Evolutionary conservation across 305 asterid genomes (phyloP).

Genomic region (Solanum hybrid): DNA sequence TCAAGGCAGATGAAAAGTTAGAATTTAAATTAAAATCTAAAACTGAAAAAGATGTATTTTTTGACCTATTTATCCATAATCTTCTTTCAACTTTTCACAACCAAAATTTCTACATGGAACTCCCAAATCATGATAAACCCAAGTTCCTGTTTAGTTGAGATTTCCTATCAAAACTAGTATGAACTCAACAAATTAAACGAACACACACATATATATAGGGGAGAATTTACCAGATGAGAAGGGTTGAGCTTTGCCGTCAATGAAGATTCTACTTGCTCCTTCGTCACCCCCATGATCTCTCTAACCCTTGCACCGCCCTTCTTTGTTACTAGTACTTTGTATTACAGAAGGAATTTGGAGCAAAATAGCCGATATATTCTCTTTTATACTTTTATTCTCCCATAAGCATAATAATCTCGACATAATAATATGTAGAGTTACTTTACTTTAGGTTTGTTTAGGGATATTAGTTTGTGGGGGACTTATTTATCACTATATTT

Average conservation of each 20-base stretch:
- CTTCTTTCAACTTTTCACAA: not conserved
- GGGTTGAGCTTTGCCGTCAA: conserved; percentile 45
- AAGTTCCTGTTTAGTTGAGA: not conserved
- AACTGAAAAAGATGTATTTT: not conserved
- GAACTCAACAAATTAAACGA: not conserved
- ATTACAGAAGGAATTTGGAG: not conserved
- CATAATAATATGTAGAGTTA: too few species aligned
- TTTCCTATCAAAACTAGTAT: too few species aligned
- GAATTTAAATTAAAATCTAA: too few species aligned
- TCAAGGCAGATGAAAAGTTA: not conserved
- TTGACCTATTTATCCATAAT: not conserved
- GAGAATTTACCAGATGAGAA: conserved; percentile 43
- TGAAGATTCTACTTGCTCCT: conserved; percentile 52
- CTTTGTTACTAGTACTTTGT: not conserved
- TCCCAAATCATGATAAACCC: not conserved
- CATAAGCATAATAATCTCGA: too few species aligned
- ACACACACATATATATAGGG: not conserved
- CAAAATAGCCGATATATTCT: not conserved
- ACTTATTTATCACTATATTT: too few species aligned
- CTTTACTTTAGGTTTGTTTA: too few species aligned
- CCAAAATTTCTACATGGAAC: not conserved
- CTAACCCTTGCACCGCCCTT: not conserved
- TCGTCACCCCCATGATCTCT: conserved; percentile 39
- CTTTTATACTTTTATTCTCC: not conserved
- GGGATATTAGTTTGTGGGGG: too few species aligned